Conservation (phyloP, 768 basidiomycete species). For the Boletus fagicola region DNA sequence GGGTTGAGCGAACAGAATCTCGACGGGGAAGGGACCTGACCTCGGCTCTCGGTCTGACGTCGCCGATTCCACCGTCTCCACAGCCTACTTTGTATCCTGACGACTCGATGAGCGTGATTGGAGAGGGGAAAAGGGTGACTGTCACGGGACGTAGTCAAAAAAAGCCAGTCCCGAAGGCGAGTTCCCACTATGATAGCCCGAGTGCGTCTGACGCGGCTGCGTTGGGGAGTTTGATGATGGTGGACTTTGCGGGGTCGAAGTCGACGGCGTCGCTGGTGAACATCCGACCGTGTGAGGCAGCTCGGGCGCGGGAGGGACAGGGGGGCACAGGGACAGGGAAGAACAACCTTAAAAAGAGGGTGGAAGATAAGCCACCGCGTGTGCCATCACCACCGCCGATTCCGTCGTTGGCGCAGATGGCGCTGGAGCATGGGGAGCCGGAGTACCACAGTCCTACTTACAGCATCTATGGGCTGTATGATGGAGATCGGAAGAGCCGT, state of each 20-base stretch:
- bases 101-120: slow-evolving; percentile 64
- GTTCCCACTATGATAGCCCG: slow-evolving; percentile 22
- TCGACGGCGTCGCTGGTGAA: slow-evolving; percentile 35
- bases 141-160: slow-evolving; percentile 32
- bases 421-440: slow-evolving; percentile 58
- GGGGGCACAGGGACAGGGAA: slow-evolving; percentile 17
- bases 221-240: slow-evolving; percentile 60
- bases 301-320: slow-evolving; percentile 29
- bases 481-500: slow-evolving; percentile 55
- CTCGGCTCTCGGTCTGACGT: slow-evolving; percentile 37
- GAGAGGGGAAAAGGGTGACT: slow-evolving; percentile 33
- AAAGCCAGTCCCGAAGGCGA: slow-evolving; percentile 32
- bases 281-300: slow-evolving; percentile 27
- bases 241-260: slow-evolving; percentile 49
- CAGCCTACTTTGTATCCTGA: slow-evolving; percentile 69
- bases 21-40: slow-evolving; percentile 43
- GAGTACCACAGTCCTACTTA: slow-evolving; percentile 80
- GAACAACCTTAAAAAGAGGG: slow-evolving; percentile 33
- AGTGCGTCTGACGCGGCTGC: slow-evolving; percentile 41
- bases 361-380: slow-evolving; percentile 64
- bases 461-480: slow-evolving; percentile 77
- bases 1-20: slow-evolving; percentile 43
- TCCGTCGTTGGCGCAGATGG: slow-evolving; percentile 75
- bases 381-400: slow-evolving; percentile 78
- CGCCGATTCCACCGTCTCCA: slow-evolving; percentile 47